Percentiles rank a stretch among this genome's conserved stretches.
phyloP scores from a whole-genome alignment of 495 filamentous ascomycete genomes.

The Pyronema omphalodes region DNA sequence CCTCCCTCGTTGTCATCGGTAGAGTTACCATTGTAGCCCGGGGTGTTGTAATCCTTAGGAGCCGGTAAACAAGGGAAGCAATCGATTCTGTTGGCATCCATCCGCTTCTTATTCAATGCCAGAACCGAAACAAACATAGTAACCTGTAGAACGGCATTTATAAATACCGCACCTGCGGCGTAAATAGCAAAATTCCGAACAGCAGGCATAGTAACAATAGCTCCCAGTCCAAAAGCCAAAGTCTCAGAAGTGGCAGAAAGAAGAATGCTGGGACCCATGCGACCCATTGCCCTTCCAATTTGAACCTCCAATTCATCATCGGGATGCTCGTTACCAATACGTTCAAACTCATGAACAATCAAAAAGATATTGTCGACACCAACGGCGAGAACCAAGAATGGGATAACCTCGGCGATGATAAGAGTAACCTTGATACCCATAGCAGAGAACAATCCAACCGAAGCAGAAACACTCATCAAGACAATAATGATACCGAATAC shows the following conservation, averaged over 20 bases:
- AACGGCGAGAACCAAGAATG: conserved; percentile 86
- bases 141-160: conserved; percentile 86
- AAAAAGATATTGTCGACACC: conserved; percentile 98
- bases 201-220: conserved; percentile 90
- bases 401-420: conserved; percentile 97
- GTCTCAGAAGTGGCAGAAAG: conserved; percentile 89
- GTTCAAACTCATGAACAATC: conserved; percentile 94
- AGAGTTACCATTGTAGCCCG: conserved; percentile 5
- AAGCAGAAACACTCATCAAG: conserved; percentile 89
- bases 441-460: conserved; percentile 81
- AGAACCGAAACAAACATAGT: conserved; percentile 92
- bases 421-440: conserved; percentile 78
- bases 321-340: conserved; percentile 74
- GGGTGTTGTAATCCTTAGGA: conserved; percentile 4
- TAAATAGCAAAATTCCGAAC: conserved; percentile 94
- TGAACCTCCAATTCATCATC: conserved; percentile 71
- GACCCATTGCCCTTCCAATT: conserved; percentile 64
- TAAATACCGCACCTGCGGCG: conserved; percentile 86
- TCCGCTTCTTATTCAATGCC: conserved; percentile 71
- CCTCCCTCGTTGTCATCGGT: conserved; percentile 1
- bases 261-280: conserved; percentile 94
- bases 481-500: conserved; percentile 87
- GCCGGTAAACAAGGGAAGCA: conserved; percentile 72
- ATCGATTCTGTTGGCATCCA: conserved; percentile 72
- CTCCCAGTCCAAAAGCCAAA: conserved; percentile 76